These are phyloP conservation scores for Tetraselmis chui DNA, from an alignment of 139 green algal species.

Conservation along the genomic window DNA sequence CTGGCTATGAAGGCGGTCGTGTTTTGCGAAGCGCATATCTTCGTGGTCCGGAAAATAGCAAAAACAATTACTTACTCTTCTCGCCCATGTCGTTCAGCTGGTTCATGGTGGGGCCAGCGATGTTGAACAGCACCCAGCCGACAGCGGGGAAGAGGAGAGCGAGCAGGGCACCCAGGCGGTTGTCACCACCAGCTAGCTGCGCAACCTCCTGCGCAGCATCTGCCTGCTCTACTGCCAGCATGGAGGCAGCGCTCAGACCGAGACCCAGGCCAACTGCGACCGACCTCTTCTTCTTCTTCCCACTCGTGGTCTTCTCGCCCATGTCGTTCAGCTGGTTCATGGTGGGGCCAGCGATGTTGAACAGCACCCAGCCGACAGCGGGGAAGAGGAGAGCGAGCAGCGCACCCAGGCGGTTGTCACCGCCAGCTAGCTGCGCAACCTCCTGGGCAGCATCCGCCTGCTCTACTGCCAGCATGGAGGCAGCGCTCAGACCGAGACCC, in stretches of 20 bases:
- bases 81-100: conserved; percentile 23
- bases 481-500: conserved; percentile 35
- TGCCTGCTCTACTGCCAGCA: conserved; percentile 7
- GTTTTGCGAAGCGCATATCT: neutral
- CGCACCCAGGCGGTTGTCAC: conserved; percentile 22
- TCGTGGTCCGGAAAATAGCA: neutral
- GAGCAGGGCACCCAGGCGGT: conserved; percentile 17
- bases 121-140: conserved; percentile 29
- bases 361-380: conserved; percentile 24
- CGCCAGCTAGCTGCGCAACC: conserved; percentile 13
- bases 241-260: neutral
- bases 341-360: conserved; percentile 22
- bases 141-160: conserved; percentile 16
- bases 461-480: conserved; percentile 32
- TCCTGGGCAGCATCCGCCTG: conserved; percentile 49
- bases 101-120: conserved; percentile 13
- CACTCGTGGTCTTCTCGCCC: conserved; percentile 17
- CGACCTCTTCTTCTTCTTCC: conserved; percentile 10
- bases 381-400: conserved; percentile 18
- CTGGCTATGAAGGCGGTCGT: neutral
- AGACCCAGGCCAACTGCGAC: conserved; percentile 5
- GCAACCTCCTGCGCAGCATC: conserved; percentile 16
- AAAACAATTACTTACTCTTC: conserved; percentile 13
- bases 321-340: conserved; percentile 24
- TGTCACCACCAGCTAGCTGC: conserved; percentile 17